Evolutionary conservation across 2,329 filamentous ascomycete genomes (phyloP), one percentile per base, ranked within the genome.

Genomic region (Ceratocystis cubensis): DNA sequence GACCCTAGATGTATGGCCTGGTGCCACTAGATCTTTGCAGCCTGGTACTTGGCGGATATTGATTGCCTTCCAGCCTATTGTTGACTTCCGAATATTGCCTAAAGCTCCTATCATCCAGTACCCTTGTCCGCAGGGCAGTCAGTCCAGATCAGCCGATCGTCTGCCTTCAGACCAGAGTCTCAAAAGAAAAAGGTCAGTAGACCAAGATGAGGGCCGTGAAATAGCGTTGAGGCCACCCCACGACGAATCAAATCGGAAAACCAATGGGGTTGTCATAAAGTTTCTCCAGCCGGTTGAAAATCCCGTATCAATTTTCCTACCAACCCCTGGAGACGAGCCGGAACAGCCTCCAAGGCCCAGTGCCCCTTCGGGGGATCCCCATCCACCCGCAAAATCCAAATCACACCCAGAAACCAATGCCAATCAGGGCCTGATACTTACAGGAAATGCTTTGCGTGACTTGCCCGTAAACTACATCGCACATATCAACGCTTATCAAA

Each of bases 71-170:
- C 30, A 41, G n/a, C 30, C 59, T 62, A 20, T 62, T 41, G 41
- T 62, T 22, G 59, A 62, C 30, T 41, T 62, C 30, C 59, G 59
- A 37, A 62, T 41, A 17, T 44, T 62, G 6, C 59, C 59, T 6
- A 62, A 62, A 41, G 59, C 44, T n/a, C 30, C 59, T 20, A 15
- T 62, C 59, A 62, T 37, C 46, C 46, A 50, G 22, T 50, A 50
- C 22, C 46, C 46, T 22, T 50, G 46, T 13, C 22, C 13, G 2
- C 46, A 50, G 1, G 13, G 1, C n/a, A 22, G n/a, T n/a, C n/a
- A 50, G 22, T 50, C 13, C 6, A 50, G 22, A 7, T 8, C 46
- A 22, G 13, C 46, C 46, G 46, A 25, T 22, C 46, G n/a, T 25
- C 46, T 22, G 46, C 46, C 46, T 22, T 10, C 46, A 22, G 46